phyloP scores from a whole-genome alignment of 176 grass and related monocot species.

The Alloteropsis semialata region DNA sequence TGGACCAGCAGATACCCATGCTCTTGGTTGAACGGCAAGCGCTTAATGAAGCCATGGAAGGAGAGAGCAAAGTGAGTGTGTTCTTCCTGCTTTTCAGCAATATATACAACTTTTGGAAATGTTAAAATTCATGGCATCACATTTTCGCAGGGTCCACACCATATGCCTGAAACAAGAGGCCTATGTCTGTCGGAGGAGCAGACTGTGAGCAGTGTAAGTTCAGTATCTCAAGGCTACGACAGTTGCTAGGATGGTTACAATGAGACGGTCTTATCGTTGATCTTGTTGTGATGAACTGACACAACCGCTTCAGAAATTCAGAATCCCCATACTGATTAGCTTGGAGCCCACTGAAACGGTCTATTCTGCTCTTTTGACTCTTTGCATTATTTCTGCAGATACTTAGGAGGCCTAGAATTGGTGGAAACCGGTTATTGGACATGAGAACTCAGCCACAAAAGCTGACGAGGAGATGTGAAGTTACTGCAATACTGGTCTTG shows the following conservation, averaged over 20 bases:
- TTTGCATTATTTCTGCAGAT: constrained; percentile 42
- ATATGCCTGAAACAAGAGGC: constrained; percentile 94
- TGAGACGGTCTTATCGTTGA: not conserved
- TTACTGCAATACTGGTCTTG: constrained; percentile 90
- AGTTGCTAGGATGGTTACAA: not conserved
- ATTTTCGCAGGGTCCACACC: constrained; percentile 67
- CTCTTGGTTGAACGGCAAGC: constrained; percentile 97
- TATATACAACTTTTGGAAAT: not conserved
- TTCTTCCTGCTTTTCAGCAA: not conserved
- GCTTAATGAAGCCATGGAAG: constrained; percentile 98
- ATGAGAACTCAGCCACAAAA: constrained; percentile 81
- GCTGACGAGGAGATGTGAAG: constrained; percentile 72
- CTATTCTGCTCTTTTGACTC: not conserved
- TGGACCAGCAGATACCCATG: constrained; percentile 98
- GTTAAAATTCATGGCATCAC: not conserved
- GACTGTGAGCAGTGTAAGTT: constrained; percentile 83
- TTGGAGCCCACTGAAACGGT: not conserved
- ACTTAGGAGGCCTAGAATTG: constrained; percentile 70
- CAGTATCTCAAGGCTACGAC: not conserved
- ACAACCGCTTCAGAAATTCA: not conserved
- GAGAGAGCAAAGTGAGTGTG: constrained; percentile 70
- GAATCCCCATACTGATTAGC: not conserved
- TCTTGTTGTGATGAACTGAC: not conserved
- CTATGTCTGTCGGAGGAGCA: constrained; percentile 94
- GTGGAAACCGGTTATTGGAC: constrained; percentile 63